Evolutionary conservation across 345 rosid genomes (phyloP).

Genomic region (Hibiscus syriacus): DNA sequence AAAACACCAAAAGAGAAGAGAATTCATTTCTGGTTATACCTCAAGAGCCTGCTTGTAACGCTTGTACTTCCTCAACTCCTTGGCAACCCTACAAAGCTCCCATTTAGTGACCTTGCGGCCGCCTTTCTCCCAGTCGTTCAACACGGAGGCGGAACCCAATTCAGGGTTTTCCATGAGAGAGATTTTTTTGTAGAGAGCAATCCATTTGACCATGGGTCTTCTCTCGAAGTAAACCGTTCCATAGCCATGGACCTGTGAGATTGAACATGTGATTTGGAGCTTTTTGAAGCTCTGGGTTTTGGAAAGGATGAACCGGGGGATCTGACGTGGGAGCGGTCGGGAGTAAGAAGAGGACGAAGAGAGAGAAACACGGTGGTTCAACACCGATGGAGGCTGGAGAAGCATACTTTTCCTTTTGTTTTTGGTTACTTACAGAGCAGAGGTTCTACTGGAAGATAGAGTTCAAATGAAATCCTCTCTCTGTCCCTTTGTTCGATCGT

Average conservation of each 20-base stretch:
- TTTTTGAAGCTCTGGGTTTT: not conserved
- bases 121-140: conserved; percentile 63
- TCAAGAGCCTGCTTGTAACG: conserved; percentile 69
- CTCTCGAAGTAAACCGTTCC: not conserved
- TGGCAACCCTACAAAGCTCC: conserved; percentile 87
- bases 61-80: conserved; percentile 84
- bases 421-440: too few species aligned
- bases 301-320: conserved; percentile 17
- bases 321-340: conserved; percentile 22
- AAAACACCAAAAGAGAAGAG: not conserved
- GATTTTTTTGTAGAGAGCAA: conserved; percentile 56
- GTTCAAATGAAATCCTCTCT: too few species aligned
- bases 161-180: conserved; percentile 73
- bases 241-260: not conserved
- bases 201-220: conserved; percentile 69
- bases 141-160: conserved; percentile 53
- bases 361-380: conserved; percentile 34
- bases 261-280: not conserved
- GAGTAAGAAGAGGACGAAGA: conserved; percentile 42
- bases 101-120: conserved; percentile 67
- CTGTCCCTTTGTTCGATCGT: too few species aligned
- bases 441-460: too few species aligned
- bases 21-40: conserved; percentile 29
- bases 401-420: not conserved
- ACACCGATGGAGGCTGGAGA: conserved; percentile 28